Base-by-base conservation (phyloP, 345 rosid species). In the Salix dunnii region DNA sequence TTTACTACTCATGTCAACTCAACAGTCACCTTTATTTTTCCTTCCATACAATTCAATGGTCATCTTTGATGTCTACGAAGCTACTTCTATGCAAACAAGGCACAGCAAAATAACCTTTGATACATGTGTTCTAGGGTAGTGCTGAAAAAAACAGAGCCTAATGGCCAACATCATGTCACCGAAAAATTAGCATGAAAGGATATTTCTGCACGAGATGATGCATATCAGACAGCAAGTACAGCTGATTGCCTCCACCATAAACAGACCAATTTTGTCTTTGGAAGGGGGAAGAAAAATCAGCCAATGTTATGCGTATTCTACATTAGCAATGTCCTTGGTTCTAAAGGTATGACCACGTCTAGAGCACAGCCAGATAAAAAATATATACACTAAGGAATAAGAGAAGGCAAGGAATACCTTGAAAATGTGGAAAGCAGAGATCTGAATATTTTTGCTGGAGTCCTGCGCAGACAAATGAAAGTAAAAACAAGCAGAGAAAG, bases 361-460 rank as follows among this genome's bases (percentile, higher is more conserved):
- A 38, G n/a, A 30, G 30, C 27, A 49, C 49, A 18, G 65, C 63
- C 23, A 68, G 53, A 0, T 10, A 46, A 72, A 8, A 77, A 49
- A n/a, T 30, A 27, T 40, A 30, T 9, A 21, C 40, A 69, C 23
- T 49, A 20, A 10, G 53, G 20, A 31, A 64, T 73, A 66, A 75
- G 18, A 62, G 66, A 74, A 28, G 23, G 60, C 27, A 40, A 23
- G 65, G 62, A 36, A 28, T 21, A 92, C 99, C 96, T 95, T 95
- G 82, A 95, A 95, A 83, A 95, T 93, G 87, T 95, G 97, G 81
- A 95, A 95, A 78, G 99, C 97, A 16, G 92, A 85, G 61, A 95
- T 87, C 82, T 89, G 97, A 75, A 95, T 95, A 76, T 91, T 95
- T 87, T 89, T 91, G 91, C 98, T 95, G 0, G 98, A 89, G 79